Evolutionary conservation across 2,329 filamentous ascomycete species (phyloP), one percentile per base, ranked within the genome.

Genomic region (Pseudocercospora vitis): DNA sequence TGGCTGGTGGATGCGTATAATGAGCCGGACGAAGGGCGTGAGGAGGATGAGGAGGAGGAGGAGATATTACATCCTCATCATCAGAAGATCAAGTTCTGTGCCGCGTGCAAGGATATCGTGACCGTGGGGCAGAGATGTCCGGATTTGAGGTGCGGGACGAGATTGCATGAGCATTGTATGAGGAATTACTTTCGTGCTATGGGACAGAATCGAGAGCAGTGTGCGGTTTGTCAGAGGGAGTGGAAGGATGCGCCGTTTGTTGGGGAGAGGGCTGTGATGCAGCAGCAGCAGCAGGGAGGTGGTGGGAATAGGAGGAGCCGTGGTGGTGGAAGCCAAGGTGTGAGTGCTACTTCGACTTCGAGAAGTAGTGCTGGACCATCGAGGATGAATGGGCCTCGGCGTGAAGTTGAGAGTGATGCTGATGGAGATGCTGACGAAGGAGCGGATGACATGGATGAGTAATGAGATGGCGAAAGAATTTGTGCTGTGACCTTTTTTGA

Each of bases 1-100:
- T 97, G 91, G 85, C 79, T 99, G 45, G 74, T 89, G n/a, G 88
- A 89, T 49, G 89, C 87, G 23, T 99, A 96, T 72, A 97, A 99
- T 67, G 88, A 95, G 51, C 74, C 83, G 7, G 76, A 78, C 1
- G 83, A 82, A 7, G 73, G 69, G 0, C 74, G 76, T n/a, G 83
- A 74, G 0, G 72, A 74, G 1, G 63, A 59, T 7, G 73, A 72
- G 19, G 73, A 73, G 1, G 71, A 67, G 8, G 6, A n/a, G n/a
- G n/a, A n/a, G n/a, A n/a, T n/a, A n/a, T n/a, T n/a, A n/a, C n/a
- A n/a, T n/a, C 61, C 58, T 7, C 57, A 62, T 50, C 84, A 81
- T 77, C 81, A 89, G 67, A 83, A 84, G 58, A 88, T 99, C 69
- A 95, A 94, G 73, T 83, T 85, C 58, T 99, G 94, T 69, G 82